Evolutionary conservation across 108 stramenopile species (phyloP), one percentile per base, ranked within the genome.

Genomic region (Fragilariopsis cylindrus): DNA sequence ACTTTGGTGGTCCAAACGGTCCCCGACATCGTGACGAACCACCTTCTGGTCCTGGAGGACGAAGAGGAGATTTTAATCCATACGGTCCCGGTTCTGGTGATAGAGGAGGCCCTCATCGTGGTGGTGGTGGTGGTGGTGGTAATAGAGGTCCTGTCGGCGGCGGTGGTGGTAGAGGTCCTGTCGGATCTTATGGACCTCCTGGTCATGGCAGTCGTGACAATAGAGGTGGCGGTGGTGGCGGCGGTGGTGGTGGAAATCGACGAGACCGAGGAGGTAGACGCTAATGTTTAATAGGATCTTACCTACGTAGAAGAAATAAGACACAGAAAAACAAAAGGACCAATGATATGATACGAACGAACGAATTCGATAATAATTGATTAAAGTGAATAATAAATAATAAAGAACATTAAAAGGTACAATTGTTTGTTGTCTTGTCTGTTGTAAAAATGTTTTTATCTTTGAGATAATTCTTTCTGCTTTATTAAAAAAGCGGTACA

Each of bases 251-350:
- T 8, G 65, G 74, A 9, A 49, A 58, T 16, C 55, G 74, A 18
- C 60, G 62, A 42, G 72, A 73, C n/a, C 42, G 74, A 53, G 70
- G 57, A 11, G 67, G 56, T 30, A 65, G 52, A 65, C 48, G 64
- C 4, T 65, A 65, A 18, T 0, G 15, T 69, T 19, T 1, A 13
- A 18, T 60, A 11, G 60, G 11, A 11, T n/a, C 60, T 67, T 48
- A 45, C 30, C 30, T 30, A 30, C 0, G 30, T 30, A 30, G 1
- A 30, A 30, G 30, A 30, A 30, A 30, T 30, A 30, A 1, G 30
- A 30, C 30, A 30, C 30, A 30, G 30, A 30, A 30, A 30, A 30
- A 30, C 0, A 30, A 30, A 30, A 30, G 0, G 30, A 30, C 30
- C 30, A 30, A 30, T 30, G 30, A 30, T 30, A 30, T 30, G 30